Conservation (phyloP, 2,329 filamentous ascomycete species). For the Cryphonectria nitschkei region DNA sequence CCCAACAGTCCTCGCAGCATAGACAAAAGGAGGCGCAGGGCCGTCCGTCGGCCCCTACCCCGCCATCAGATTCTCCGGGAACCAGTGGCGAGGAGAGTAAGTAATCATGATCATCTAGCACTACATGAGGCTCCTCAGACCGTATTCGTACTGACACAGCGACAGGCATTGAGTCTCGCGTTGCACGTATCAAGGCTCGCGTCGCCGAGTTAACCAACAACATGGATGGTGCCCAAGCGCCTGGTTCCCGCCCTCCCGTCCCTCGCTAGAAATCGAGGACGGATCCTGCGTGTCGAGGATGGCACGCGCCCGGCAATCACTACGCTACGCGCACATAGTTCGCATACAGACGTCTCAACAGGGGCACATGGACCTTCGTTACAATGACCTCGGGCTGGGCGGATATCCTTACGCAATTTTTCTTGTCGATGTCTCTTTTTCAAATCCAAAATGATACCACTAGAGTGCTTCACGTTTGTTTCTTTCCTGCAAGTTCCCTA, state of each 20-base stretch:
- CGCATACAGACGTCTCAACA: background rate
- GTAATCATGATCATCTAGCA: conserved; percentile 41
- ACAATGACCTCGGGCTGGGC: background rate
- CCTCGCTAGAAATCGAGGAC: conserved; percentile 37
- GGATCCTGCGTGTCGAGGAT: conserved; percentile 27
- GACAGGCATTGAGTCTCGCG: conserved; percentile 91
- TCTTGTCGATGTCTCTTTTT: conserved; percentile 11
- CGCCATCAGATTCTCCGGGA: conserved; percentile 47
- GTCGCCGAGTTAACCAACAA: conserved; percentile 92
- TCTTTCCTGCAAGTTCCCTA: background rate
- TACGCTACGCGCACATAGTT: conserved; percentile 1
- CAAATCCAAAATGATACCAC: conserved; percentile 36
- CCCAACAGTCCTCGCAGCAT: conserved; percentile 36
- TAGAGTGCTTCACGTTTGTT: conserved; percentile 26
- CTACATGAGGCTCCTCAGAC: too few species aligned
- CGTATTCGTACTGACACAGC: conserved; percentile 33
- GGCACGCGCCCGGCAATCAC: conserved; percentile 31
- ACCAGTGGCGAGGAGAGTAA: conserved; percentile 95
- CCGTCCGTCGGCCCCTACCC: conserved; percentile 36
- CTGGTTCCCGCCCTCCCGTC: conserved; percentile 42
- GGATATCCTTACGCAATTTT: conserved; percentile 1
- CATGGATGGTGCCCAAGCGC: conserved; percentile 62
- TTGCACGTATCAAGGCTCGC: conserved; percentile 95
- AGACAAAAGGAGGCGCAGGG: conserved; percentile 68
- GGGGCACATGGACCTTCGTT: background rate